These are phyloP conservation scores for Aspergillus ibericus DNA, from an alignment of 2,329 filamentous ascomycete genomes.

Conservation along the genomic window DNA sequence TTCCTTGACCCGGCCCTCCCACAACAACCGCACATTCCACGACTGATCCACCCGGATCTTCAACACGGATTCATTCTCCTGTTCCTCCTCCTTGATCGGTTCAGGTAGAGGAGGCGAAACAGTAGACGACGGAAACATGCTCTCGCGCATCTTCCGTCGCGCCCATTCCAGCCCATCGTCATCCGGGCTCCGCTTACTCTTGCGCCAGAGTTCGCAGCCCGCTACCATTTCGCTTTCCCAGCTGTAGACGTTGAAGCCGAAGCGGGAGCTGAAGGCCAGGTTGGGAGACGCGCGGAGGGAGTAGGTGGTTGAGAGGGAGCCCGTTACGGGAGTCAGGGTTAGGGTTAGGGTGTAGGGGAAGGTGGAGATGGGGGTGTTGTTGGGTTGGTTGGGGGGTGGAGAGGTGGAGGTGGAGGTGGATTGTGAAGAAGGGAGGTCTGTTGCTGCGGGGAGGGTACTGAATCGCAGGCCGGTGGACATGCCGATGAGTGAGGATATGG, in stretches of 20 bases:
- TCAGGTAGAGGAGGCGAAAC: slow-evolving; percentile 14
- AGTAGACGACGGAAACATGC: slow-evolving; percentile 17
- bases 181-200: slow-evolving; percentile 45
- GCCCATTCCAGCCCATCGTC: slow-evolving; percentile 46
- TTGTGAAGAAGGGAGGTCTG: slow-evolving; percentile 24
- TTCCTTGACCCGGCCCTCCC: slow-evolving; percentile 92
- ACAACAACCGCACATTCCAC: slow-evolving; percentile 79
- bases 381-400: slow-evolving; percentile 20
- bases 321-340: slow-evolving; percentile 91
- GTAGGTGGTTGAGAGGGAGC: slow-evolving; percentile 87
- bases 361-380: slow-evolving; percentile 55
- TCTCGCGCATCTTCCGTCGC: slow-evolving; percentile 37
- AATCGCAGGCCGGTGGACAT: slow-evolving; percentile 87
- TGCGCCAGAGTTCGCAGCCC: slow-evolving; percentile 87
- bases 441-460: slow-evolving; percentile 70
- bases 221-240: slow-evolving; percentile 94
- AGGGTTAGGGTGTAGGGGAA: slow-evolving; percentile 92
- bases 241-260: slow-evolving; percentile 97
- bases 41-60: slow-evolving; percentile 90
- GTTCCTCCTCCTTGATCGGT: slow-evolving; percentile 41
- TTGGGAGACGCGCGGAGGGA: slow-evolving; percentile 82
- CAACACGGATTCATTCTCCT: slow-evolving; percentile 78
- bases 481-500: slow-evolving; percentile 89
- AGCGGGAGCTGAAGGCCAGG: slow-evolving; percentile 81
- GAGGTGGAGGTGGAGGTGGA: slow-evolving; percentile 22